Evolutionary conservation across 768 basidiomycete genomes (phyloP), one percentile per base, ranked within the genome.

Genomic region (Mycena polygramma): DNA sequence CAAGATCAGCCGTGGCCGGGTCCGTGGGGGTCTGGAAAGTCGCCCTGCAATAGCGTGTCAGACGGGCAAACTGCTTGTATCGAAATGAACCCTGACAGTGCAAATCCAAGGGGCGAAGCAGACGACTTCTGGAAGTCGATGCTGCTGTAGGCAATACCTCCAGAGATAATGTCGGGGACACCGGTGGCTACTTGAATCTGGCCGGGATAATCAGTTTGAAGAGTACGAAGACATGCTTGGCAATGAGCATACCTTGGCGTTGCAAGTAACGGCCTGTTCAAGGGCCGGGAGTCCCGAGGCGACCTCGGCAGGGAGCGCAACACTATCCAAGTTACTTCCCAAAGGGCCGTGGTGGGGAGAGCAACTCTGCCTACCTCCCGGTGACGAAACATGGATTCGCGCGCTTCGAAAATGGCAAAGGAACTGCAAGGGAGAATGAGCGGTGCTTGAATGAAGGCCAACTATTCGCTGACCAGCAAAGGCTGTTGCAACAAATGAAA

Each of bases 81-180:
- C 15, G 14, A 30, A 35, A 17, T 54, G 41, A 41, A 4, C 51
- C 7, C 69, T 22, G 59, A 77, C 76, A 76, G 59, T 7, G 77
- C 76, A 66, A 79, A 79, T 10, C 76, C 77, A n/a, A 79, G 24
- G 7, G 78, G 78, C 20, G 75, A 77, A 30, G 65, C 63, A 4
- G 61, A 68, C 0, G 77, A 78, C 65, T 77, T 75, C 57, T 77
- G 76, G 73, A 79, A 79, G 67, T 79, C 75, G 58, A 79, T 78
- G 11, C 46, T 62, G 69, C 75, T 78, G 67, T 64, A 78, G 10
- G 72, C 53, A 17, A 78, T 73, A 4, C 77, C 75, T 6, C 76
- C 77, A 8, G 74, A 76, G 14, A 60, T 75, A 14, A 77, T 57
- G 57, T 79, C 79, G 4, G 77, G 77, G 9, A 78, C 77, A 20